Conservation (phyloP, 164 flowering plant genomes). For the grape (Vitis vinifera) region DNA sequence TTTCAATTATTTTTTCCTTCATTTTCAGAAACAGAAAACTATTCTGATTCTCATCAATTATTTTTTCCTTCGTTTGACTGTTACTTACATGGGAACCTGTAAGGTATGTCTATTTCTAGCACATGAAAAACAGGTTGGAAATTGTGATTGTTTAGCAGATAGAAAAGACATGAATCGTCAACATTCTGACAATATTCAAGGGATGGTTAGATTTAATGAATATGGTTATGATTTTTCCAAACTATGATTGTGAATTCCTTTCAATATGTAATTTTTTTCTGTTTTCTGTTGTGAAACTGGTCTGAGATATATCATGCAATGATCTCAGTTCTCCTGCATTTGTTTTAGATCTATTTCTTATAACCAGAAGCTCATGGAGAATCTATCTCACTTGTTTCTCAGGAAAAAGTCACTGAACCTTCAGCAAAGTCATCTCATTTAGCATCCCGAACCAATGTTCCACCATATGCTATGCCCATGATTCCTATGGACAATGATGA, state of each 20-base stretch:
- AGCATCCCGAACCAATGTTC: slow-evolving; percentile 52
- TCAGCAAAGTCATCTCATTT: slow-evolving; percentile 52
- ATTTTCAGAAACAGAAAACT: too few species aligned
- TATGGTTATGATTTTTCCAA: neutral
- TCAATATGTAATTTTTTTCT: neutral
- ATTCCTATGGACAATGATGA: slow-evolving; percentile 68
- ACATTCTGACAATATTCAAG: too few species aligned
- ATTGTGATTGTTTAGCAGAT: too few species aligned
- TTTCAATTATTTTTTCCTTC: too few species aligned
- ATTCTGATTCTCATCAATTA: too few species aligned
- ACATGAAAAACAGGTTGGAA: too few species aligned
- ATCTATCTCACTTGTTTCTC: slow-evolving; percentile 10
- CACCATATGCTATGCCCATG: slow-evolving; percentile 55
- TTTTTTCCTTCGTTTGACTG: too few species aligned
- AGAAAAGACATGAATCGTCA: too few species aligned
- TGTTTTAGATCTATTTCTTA: neutral
- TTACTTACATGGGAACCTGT: too few species aligned
- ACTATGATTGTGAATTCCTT: neutral
- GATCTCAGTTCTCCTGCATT: neutral
- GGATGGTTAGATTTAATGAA: neutral
- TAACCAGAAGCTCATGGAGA: neutral
- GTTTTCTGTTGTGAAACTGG: too few species aligned
- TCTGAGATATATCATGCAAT: neutral
- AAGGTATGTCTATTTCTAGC: too few species aligned
- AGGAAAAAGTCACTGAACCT: slow-evolving; percentile 71